Evolutionary conservation across 2,329 filamentous ascomycete species (phyloP), one percentile per base, ranked within the genome.

Genomic region (Sordariomycetes sp.): DNA sequence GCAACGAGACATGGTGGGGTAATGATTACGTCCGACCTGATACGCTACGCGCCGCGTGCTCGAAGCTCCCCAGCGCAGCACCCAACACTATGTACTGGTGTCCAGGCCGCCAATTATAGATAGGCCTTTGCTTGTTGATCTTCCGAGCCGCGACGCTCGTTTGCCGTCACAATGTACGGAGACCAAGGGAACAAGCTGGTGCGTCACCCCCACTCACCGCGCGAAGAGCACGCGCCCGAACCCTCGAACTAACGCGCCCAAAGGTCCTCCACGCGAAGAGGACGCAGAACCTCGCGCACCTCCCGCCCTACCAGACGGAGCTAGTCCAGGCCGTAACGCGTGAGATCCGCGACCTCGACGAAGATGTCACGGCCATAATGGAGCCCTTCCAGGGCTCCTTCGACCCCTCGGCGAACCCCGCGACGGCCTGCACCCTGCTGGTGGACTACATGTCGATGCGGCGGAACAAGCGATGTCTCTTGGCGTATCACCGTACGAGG

Each of bases 221-320:
- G n/a, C 20, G 7, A 24, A 50, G 1, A 8, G 2, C 24, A 50
- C 45, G 28, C 51, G 52, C 53, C 13, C 8, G 24, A 12, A n/a
- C 12, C 17, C 32, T 20, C 15, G 22, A 32, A 15, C 45, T 48
- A 50, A 34, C 57, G 34, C 60, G 55, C 53, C 52, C 53, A 24
- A 63, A 96, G 89, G 91, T 95, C 64, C 87, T 92, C 76, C 89
- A 97, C 76, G 94, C 94, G 69, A 97, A 97, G 78, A 84, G 94
- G 68, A 95, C 89, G 20, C 90, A 94, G 71, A 87, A 89, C 62
- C 82, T 99, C 58, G 75, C 85, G 35, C 84, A 95, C 68, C 81
- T 99, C 2, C 94, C 94, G 1, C 86, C 90, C 3, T 97, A 97
- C 69, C 90, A 95, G 71, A 86, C 90, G 32, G 94, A 97, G 67